These are phyloP conservation scores for Chloranthus sessilifolius DNA, from an alignment of 164 flowering plant species.

Conservation along the genomic window DNA sequence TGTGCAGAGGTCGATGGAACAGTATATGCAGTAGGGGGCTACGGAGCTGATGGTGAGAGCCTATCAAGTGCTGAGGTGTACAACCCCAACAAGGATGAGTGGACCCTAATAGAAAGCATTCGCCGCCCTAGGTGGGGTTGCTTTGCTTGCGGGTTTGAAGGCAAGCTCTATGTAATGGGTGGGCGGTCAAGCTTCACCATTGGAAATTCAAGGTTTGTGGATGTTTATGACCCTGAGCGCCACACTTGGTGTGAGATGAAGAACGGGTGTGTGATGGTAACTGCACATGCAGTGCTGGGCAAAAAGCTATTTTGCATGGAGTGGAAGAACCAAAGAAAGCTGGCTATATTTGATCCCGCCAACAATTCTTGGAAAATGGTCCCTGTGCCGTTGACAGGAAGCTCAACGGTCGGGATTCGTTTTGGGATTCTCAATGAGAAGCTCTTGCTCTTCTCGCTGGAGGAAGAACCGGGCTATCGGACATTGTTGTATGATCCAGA, in stretches of 20 bases:
- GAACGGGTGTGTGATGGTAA: slow-evolving; percentile 96
- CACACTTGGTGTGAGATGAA: slow-evolving; percentile 81
- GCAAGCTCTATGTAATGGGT: slow-evolving; percentile 90
- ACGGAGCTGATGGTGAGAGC: slow-evolving; percentile 63
- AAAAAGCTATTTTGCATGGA: slow-evolving; percentile 86
- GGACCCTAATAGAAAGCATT: slow-evolving; percentile 74
- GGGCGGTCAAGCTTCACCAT: slow-evolving; percentile 92
- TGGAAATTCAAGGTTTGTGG: slow-evolving; percentile 80
- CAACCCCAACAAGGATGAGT: slow-evolving; percentile 59
- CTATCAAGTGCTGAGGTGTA: slow-evolving; percentile 84
- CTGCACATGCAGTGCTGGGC: slow-evolving; percentile 82
- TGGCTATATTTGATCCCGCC: slow-evolving; percentile 54
- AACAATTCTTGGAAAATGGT: slow-evolving; percentile 79
- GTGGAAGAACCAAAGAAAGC: slow-evolving; percentile 86
- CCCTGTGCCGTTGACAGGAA: slow-evolving; percentile 71
- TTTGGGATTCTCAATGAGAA: slow-evolving; percentile 76
- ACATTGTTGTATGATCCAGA: slow-evolving; percentile 68
- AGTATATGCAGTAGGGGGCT: slow-evolving; percentile 86
- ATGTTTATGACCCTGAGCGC: slow-evolving; percentile 61
- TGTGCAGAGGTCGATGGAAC: slow-evolving; percentile 79
- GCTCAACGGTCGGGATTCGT: slow-evolving; percentile 65
- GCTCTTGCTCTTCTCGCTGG: slow-evolving; percentile 61
- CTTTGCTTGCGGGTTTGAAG: slow-evolving; percentile 74
- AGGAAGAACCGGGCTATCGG: slow-evolving; percentile 40
- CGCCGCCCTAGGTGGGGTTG: slow-evolving; percentile 91